Percentiles rank a stretch among this genome's conserved stretches.
Conservation (phyloP, 2,329 filamentous ascomycete genomes). For the Colletotrichum noveboracense region DNA sequence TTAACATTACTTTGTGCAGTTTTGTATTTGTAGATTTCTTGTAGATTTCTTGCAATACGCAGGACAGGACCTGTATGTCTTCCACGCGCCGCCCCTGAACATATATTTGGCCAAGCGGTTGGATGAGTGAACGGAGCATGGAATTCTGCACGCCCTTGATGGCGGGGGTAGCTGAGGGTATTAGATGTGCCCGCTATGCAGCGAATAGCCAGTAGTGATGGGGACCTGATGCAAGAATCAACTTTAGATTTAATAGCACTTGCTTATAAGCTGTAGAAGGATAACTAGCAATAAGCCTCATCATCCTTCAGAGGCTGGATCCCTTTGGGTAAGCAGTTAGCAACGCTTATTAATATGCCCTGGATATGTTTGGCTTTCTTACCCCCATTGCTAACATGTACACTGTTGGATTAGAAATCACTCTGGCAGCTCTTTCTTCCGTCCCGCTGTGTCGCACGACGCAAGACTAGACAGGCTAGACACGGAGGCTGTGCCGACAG, state of each 20-base stretch:
- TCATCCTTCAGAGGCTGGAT: too few relatives aligned
- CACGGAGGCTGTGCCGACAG: not conserved
- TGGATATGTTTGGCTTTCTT: not conserved
- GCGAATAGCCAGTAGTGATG: not conserved
- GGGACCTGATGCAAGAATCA: not conserved
- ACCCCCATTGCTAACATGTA: too few relatives aligned
- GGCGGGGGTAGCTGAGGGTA: not conserved
- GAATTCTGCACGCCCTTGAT: not conserved
- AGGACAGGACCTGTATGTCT: not conserved
- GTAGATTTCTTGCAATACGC: not conserved
- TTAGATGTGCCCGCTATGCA: not conserved
- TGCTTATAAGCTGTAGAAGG: not conserved
- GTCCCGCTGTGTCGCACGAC: not conserved
- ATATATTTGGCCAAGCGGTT: not conserved
- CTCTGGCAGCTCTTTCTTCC: not conserved
- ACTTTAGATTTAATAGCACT: not conserved
- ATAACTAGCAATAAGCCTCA: not conserved
- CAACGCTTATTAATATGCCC: not conserved
- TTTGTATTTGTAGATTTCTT: not conserved
- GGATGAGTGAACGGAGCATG: not conserved
- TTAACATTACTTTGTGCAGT: not conserved
- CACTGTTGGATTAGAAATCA: not conserved
- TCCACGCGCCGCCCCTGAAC: not conserved
- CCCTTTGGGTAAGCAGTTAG: too few relatives aligned
- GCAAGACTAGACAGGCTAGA: not conserved